These are phyloP conservation scores for Vanrija humicola DNA, from an alignment of 1,284 basidiomycete genomes.

Conservation along the genomic window DNA sequence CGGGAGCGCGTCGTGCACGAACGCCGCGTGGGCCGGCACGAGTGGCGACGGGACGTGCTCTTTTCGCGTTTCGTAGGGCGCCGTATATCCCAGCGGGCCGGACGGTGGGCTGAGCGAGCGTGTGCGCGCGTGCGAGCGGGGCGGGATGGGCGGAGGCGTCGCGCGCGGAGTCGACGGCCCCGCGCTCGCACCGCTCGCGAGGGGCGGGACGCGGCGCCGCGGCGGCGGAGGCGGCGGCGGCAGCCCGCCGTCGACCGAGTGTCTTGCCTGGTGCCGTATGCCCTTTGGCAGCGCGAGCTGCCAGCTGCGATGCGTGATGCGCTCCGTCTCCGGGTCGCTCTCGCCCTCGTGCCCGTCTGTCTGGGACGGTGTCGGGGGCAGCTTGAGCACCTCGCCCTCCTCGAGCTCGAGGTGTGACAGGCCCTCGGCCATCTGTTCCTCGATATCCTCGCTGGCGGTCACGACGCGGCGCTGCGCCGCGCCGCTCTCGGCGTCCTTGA, in stretches of 20 bases:
- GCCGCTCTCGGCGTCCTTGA: slow-evolving; percentile 55
- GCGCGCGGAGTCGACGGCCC: neutral
- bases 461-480: slow-evolving; percentile 47
- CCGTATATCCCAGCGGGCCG: too few species aligned
- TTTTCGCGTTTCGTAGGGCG: too few species aligned
- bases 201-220: neutral
- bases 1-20: too few species aligned
- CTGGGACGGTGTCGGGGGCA: slow-evolving; percentile 51
- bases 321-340: slow-evolving; percentile 39
- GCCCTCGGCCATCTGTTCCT: slow-evolving; percentile 24
- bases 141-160: neutral
- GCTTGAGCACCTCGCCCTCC: slow-evolving; percentile 50
- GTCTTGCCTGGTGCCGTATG: too few species aligned
- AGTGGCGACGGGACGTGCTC: too few species aligned
- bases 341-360: slow-evolving; percentile 43
- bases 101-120: neutral
- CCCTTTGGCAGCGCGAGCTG: too few species aligned
- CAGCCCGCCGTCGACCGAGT: too few species aligned
- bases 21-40: too few species aligned
- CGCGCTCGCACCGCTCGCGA: neutral
- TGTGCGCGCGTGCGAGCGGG: neutral
- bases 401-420: slow-evolving; percentile 20
- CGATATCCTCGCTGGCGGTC: slow-evolving; percentile 8
- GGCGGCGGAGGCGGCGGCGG: neutral
- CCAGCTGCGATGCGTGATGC: slow-evolving; percentile 11